Evolutionary conservation across 306 rosid species (phyloP).

Genomic region (Quercus ilex): DNA sequence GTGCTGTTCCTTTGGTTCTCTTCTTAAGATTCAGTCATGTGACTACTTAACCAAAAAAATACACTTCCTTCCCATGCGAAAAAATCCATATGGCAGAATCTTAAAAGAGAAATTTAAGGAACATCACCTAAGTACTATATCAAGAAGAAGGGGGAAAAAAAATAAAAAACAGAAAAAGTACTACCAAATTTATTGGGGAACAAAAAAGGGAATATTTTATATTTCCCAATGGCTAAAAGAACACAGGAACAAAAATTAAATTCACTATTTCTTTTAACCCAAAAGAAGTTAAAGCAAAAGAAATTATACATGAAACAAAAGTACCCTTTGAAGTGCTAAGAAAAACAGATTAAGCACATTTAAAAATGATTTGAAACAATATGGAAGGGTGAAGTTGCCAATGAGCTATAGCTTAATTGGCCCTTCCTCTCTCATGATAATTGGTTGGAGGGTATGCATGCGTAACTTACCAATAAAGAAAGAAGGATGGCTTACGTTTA

Average conservation of each 20-base stretch:
- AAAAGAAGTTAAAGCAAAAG: neutral
- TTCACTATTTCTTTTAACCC: neutral
- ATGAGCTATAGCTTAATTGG: no score
- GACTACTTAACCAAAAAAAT: no score
- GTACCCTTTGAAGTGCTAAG: neutral
- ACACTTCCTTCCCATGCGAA: no score
- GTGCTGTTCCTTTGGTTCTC: fast-evolving
- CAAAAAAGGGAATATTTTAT: neutral
- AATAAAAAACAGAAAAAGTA: neutral
- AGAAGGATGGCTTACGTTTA: neutral
- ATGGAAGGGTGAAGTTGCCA: neutral
- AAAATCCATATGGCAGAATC: no score
- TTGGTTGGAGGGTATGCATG: no score
- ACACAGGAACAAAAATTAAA: neutral
- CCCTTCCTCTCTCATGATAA: no score
- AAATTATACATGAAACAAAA: neutral
- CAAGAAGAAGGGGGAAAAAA: neutral
- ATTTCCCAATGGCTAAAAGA: neutral
- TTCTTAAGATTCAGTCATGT: no score
- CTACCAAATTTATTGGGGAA: neutral
- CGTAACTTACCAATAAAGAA: no score
- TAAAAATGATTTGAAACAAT: neutral
- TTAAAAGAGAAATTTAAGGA: no score
- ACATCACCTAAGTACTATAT: fast-evolving
- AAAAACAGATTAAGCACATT: neutral